These are phyloP conservation scores for Coelastrella sp. DNA, from an alignment of 139 green algal species.

Conservation along the genomic window DNA sequence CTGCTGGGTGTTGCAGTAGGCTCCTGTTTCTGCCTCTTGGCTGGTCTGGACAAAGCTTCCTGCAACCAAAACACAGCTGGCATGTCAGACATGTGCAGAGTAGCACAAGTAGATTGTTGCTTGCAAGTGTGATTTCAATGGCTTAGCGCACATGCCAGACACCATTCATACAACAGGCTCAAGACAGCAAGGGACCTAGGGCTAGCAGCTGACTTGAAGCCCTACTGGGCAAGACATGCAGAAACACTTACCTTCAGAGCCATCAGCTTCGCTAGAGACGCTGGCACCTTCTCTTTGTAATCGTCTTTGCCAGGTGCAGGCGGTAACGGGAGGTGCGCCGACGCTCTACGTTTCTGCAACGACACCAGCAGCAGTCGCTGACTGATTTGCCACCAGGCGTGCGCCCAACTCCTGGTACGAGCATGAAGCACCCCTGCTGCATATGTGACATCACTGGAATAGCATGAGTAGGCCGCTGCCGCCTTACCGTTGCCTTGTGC, in stretches of 20 bases:
- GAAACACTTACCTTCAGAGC: conserved; percentile 6
- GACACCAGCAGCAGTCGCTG: not conserved
- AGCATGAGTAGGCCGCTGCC: too few species aligned
- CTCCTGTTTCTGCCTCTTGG: conserved; percentile 1
- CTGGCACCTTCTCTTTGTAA: conserved; percentile 40
- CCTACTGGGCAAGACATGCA: not conserved
- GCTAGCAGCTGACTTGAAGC: too few species aligned
- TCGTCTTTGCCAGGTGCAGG: conserved; percentile 35
- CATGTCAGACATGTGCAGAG: not conserved
- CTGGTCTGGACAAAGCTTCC: not conserved
- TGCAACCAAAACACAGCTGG: not conserved
- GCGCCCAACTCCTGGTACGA: too few species aligned
- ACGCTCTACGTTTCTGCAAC: not conserved
- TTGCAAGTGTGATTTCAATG: too few species aligned
- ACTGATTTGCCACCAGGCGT: too few species aligned
- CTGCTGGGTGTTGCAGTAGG: not conserved
- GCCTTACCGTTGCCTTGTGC: conserved; percentile 22
- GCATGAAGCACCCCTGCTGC: too few species aligned
- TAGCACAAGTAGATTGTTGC: not conserved
- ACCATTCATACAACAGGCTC: too few species aligned
- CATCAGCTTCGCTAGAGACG: conserved; percentile 36
- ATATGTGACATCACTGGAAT: too few species aligned
- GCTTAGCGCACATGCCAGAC: too few species aligned
- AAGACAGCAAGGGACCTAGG: too few species aligned
- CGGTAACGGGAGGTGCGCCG: conserved; percentile 33